Evolutionary conservation across 768 basidiomycete species (phyloP).

Genomic region (Suillus alpinus): DNA sequence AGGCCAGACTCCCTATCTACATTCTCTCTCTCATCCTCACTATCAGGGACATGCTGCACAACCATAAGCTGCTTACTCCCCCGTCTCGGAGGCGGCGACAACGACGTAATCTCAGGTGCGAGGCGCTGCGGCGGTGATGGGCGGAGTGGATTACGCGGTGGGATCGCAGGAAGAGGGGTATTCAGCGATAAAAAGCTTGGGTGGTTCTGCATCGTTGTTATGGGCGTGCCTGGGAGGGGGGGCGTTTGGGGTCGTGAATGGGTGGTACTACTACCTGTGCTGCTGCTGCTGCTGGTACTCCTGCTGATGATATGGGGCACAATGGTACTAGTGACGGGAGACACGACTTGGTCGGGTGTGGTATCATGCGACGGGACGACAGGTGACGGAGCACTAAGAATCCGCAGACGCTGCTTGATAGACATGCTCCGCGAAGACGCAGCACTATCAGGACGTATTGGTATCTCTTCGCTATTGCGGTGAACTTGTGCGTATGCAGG

Average conservation of each 20-base stretch:
- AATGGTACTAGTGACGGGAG: background rate
- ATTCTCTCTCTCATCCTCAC: background rate
- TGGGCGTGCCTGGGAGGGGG: constrained; percentile 36
- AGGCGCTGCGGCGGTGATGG: constrained; percentile 26
- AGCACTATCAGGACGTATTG: constrained; percentile 25
- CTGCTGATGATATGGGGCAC: background rate
- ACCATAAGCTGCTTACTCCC: constrained; percentile 46
- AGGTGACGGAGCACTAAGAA: constrained; percentile 48
- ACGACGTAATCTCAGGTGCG: constrained; percentile 41
- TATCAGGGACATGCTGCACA: background rate
- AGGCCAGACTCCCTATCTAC: constrained; percentile 12
- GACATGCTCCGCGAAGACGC: constrained; percentile 33
- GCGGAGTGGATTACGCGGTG: constrained; percentile 21
- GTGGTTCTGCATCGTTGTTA: constrained; percentile 49
- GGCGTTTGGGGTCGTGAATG: constrained; percentile 21
- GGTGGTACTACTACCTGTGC: constrained; percentile 21
- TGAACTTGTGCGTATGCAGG: constrained; percentile 23
- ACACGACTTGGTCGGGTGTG: constrained; percentile 11
- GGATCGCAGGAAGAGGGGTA: constrained; percentile 30
- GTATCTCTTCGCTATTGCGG: constrained; percentile 30
- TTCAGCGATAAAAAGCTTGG: constrained; percentile 60
- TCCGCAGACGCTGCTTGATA: constrained; percentile 63
- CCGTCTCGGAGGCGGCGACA: constrained; percentile 67
- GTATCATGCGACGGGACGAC: background rate
- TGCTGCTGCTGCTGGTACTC: constrained; percentile 9